Base-by-base conservation (phyloP, 495 filamentous ascomycete genomes). In the Neurospora sp. region DNA sequence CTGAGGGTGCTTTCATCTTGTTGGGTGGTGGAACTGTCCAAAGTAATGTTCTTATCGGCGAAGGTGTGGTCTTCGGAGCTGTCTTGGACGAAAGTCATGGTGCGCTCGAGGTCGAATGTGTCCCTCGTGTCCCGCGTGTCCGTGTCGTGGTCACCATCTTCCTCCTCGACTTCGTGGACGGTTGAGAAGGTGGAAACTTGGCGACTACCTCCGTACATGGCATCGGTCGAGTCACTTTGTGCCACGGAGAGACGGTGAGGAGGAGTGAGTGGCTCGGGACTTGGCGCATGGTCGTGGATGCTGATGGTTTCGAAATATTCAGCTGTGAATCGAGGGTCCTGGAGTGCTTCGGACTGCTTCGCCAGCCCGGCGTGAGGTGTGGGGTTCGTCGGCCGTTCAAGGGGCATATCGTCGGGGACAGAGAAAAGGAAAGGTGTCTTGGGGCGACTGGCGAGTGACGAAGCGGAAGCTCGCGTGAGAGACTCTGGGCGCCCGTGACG, bases 331-430 rank as follows among this genome's bases (percentile, higher is more conserved):
- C 53, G 53, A 8, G 53, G 27, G 35, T 65, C 53, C 14, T 53
- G 17, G 2, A 53, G 20, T 0, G 10, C 4, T 20, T 69, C 73
- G 8, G 73, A 74, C 6, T 70, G 68, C 40, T 72, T 74, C 4
- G 39, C 38, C 31, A 70, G 40, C 1, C 35, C 14, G 17, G 73
- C 72, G 4, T 70, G 72, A 8, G 71, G 73, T 6, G 71, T 73
- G 0, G 73, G 73, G 2, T 53, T 75, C 20, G 41, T 70, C 5
- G 73, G 71, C 16, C 73, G 68, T 20, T 73, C 71, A 17, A 3
- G 20, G 16, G 40, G 17, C 4, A 61, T 59, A 1, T 53, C 8
- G 3, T 20, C 14, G 0, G 69, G 39, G 4, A 17, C 12, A 1
- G 20, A 35, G 20, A 37, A 70, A 2, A 40, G 40, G 0, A 65